phyloP scores from a whole-genome alignment of 2,329 filamentous ascomycete genomes.

The Hypoxylon sp. region DNA sequence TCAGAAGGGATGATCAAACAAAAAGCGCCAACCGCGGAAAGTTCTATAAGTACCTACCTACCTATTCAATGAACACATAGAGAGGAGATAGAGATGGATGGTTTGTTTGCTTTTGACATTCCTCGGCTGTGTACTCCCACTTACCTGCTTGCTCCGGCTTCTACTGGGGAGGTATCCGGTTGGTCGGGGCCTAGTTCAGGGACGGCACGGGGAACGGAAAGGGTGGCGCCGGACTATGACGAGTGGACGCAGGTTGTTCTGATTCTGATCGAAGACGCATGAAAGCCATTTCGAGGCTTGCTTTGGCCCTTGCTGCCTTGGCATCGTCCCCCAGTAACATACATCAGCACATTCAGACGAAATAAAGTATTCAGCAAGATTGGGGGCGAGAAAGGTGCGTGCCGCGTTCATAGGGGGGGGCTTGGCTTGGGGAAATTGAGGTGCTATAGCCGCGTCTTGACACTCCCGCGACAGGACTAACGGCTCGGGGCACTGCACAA shows the following conservation, averaged over 20 bases:
- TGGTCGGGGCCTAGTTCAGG: neutral
- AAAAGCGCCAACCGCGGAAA: neutral
- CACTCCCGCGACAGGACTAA: neutral
- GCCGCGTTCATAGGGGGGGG: neutral
- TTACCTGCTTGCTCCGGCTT: neutral
- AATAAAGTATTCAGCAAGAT: neutral
- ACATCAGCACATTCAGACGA: neutral
- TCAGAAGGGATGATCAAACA: too few species aligned
- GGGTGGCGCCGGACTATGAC: neutral
- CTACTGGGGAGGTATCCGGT: slow-evolving; percentile 2
- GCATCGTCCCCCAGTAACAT: neutral
- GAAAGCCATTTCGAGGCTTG: neutral
- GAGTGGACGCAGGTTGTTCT: too few species aligned
- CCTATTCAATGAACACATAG: neutral
- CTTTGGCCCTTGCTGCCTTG: neutral
- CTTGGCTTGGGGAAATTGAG: neutral
- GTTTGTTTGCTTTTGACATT: neutral
- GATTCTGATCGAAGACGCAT: slow-evolving; percentile 4
- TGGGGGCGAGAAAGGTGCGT: neutral
- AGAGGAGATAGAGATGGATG: neutral
- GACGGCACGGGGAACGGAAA: slow-evolving; percentile 3
- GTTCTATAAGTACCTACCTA: too few species aligned
- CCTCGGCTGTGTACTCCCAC: neutral
- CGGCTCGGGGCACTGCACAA: neutral
- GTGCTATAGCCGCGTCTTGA: neutral